These are phyloP conservation scores for Leishmania turanica DNA, from an alignment of 208 protist species.

Conservation along the genomic window DNA sequence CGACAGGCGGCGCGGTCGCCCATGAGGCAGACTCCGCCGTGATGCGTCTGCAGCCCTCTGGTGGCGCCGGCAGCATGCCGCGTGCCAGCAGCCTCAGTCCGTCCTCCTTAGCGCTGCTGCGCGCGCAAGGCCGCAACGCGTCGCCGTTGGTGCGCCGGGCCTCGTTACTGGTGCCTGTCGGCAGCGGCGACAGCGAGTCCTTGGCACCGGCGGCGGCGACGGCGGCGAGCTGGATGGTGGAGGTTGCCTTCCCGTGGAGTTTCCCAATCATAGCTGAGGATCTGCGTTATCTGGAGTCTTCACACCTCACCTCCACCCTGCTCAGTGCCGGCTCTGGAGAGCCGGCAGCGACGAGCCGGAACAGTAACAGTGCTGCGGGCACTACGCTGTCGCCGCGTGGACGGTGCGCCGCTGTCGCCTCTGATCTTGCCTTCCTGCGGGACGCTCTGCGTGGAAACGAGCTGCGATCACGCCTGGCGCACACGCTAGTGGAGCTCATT, in stretches of 20 bases:
- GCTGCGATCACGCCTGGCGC: conserved; percentile 65
- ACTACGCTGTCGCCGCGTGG: conserved; percentile 12
- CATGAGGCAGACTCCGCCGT: conserved; percentile 18
- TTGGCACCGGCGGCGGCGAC: background rate
- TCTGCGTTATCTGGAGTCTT: conserved; percentile 69
- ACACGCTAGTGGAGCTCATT: conserved; percentile 64
- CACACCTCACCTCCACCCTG: conserved; percentile 30
- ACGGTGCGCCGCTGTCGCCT: conserved; percentile 2
- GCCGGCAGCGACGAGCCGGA: background rate
- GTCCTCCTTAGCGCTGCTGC: conserved; percentile 4
- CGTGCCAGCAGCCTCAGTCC: conserved; percentile 7
- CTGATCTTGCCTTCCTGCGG: conserved; percentile 23
- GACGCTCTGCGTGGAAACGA: conserved; percentile 70
- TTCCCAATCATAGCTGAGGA: conserved; percentile 50
- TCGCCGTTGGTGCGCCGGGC: background rate
- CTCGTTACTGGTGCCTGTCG: conserved; percentile 1
- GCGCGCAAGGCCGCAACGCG: background rate
- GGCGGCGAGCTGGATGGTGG: conserved; percentile 30
- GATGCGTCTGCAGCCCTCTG: background rate
- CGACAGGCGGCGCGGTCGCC: conserved; percentile 5
- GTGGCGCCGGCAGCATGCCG: conserved; percentile 1
- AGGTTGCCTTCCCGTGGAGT: conserved; percentile 56
- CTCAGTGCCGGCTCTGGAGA: conserved; percentile 20
- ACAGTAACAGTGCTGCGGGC: conserved; percentile 1
- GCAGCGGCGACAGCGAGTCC: background rate